Conservation (phyloP, 176 grass and related monocot species). For the Rhipidocladum racemiflorum region DNA sequence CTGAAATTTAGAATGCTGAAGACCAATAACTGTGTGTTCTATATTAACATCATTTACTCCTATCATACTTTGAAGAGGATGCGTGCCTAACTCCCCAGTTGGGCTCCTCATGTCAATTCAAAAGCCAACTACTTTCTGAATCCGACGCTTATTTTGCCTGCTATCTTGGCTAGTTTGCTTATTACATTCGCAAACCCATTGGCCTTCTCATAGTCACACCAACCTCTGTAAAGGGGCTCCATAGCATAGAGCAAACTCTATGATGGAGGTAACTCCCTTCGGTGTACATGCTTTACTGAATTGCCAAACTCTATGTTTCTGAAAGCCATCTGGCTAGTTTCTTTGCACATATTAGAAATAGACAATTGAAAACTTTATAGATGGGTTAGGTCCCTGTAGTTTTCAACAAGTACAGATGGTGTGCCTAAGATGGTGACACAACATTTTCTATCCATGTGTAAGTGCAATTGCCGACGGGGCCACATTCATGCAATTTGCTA, state of each 20-base stretch:
- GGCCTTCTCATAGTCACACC: background rate
- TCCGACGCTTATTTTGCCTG: background rate
- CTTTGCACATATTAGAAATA: background rate
- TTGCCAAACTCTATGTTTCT: conserved; percentile 1
- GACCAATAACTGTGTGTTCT: background rate
- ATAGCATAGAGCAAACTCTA: background rate
- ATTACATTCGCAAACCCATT: background rate
- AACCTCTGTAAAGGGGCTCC: background rate
- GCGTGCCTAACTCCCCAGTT: conserved; percentile 21
- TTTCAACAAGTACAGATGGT: conserved; percentile 28
- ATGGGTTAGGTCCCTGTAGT: conserved; percentile 12
- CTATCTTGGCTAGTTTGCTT: background rate
- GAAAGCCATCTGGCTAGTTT: background rate
- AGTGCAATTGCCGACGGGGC: background rate
- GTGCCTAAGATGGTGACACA: conserved; percentile 14
- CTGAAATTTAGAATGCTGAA: background rate
- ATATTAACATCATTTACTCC: background rate
- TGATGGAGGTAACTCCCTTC: background rate
- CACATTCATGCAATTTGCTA: conserved; percentile 5
- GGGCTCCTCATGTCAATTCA: background rate
- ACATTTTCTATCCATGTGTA: background rate
- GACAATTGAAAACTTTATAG: background rate
- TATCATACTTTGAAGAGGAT: conserved; percentile 15
- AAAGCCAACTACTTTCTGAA: conserved; percentile 11
- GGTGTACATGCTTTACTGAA: background rate